Evolutionary conservation across 306 rosid species (phyloP), one percentile per base, ranked within the genome.

Genomic region (Coriaria nepalensis): DNA sequence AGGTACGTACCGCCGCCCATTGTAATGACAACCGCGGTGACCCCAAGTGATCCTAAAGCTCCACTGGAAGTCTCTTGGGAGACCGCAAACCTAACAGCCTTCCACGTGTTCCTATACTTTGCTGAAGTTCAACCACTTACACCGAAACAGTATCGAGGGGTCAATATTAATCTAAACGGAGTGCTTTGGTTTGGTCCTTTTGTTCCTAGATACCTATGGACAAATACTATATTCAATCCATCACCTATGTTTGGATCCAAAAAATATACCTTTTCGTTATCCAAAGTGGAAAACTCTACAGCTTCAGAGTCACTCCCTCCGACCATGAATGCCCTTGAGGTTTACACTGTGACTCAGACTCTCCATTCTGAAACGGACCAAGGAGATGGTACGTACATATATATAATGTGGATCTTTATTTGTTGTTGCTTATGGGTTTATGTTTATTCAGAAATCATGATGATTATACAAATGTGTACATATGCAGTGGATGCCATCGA

Each of bases 261-360:
- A 35, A 0, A 45, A 0, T 6, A 7, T 33, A n/a, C 45, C 40
- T 3, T 13, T 15, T 60, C 47, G 47, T 11, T 61, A 4, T n/a
- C 8, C 29, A 52, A 43, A 53, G 59, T 48, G 13, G 43, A 48
- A 58, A 55, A 33, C 10, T 66, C 77, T 20, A 66, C 63, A 7
- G n/a, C n/a, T n/a, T n/a, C n/a, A n/a, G n/a, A n/a, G n/a, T n/a
- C 29, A 1, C 71, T 8, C 39, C 73, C 71, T 47, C 81, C 81
- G 5, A 45, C 66, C 40, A 65, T 70, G 57, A 75, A 75, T 63
- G 81, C 71, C 44, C 34, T 75, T 57, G 81, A 75, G 55, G 59
- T 75, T 47, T 75, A 62, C 53, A 2, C 34, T 10, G 46, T 4
- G 11, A 62, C 51, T 43, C 50, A 62, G 7, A 43, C 67, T 37